Conservation (phyloP, 1,284 basidiomycete species). For the Cryptococcus sp. region DNA sequence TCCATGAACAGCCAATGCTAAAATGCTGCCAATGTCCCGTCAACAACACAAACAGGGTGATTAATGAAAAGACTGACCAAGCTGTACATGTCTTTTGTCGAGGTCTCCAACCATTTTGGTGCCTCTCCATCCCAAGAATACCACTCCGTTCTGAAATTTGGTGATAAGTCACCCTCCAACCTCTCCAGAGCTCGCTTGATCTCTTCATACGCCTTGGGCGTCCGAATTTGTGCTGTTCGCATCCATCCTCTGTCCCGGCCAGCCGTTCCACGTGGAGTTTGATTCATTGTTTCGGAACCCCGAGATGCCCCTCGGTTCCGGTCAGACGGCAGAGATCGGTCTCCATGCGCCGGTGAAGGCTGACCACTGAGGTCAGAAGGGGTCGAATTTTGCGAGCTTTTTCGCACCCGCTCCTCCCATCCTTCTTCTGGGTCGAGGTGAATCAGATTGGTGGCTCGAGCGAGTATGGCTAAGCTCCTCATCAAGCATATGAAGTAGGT, state of each 20-base stretch:
- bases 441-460: conserved; percentile 41
- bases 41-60: background rate
- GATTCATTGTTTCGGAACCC: background rate
- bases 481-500: conserved; percentile 30
- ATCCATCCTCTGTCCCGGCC: background rate
- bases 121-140: background rate
- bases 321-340: background rate
- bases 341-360: no score
- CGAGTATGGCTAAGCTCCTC: conserved; percentile 32
- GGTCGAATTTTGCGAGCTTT: conserved; percentile 1
- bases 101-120: background rate
- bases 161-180: background rate
- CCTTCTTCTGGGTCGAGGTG: conserved; percentile 38
- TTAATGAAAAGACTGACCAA: background rate
- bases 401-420: conserved; percentile 15
- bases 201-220: background rate
- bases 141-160: background rate
- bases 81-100: background rate
- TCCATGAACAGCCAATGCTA: background rate
- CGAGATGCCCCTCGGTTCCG: conserved; percentile 32
- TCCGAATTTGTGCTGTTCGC: background rate
- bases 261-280: background rate
- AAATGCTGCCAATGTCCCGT: background rate
- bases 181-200: background rate
- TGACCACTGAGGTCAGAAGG: background rate